A percentile compares a stretch with the other conserved stretches of the same genome.
Conservation (phyloP, 345 rosid species). For the Citrus hindsii region DNA sequence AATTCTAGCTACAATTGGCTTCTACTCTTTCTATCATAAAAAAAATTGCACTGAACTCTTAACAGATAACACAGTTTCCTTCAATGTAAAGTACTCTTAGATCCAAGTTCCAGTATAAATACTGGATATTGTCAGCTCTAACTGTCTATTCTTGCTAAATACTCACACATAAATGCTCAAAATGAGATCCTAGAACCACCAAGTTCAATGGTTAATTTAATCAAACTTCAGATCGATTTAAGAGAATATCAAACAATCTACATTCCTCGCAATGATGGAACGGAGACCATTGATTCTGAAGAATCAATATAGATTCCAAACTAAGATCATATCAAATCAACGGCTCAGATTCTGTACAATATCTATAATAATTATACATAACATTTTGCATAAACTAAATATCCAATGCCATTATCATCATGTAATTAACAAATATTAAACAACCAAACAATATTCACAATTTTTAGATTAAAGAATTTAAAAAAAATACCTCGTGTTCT, state of each 20-base stretch:
- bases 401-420: background rate
- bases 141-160: background rate
- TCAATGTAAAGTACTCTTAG: background rate
- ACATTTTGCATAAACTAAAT: background rate
- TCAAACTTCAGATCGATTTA: background rate
- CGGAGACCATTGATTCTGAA: background rate
- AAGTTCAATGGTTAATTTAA: background rate
- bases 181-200: background rate
- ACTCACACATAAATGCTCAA: background rate
- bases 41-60: background rate
- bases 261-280: background rate
- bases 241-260: background rate
- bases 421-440: background rate
- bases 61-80: background rate
- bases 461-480: background rate
- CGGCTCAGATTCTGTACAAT: background rate
- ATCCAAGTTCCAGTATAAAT: background rate
- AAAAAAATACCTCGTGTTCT: conserved; percentile 56
- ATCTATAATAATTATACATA: no score
- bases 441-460: background rate
- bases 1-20: background rate
- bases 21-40: background rate
- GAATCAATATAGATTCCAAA: background rate
- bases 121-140: background rate
- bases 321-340: background rate